phyloP scores from a whole-genome alignment of 345 rosid species.

The Rhodamnia argentea region DNA sequence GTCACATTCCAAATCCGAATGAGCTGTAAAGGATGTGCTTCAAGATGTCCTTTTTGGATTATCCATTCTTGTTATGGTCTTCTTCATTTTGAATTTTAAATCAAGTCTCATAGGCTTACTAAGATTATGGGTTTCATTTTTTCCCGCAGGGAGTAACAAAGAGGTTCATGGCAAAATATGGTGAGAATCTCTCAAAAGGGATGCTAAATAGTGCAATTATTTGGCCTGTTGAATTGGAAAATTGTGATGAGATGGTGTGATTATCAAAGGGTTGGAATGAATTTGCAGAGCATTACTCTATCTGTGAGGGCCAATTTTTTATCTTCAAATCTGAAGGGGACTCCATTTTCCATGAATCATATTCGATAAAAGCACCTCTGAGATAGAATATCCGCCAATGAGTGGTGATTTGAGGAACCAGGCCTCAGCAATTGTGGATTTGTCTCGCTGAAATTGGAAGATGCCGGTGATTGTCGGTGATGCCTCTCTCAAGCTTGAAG shows the following conservation, averaged over 20 bases:
- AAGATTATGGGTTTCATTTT: too few species aligned
- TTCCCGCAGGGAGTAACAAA: neutral
- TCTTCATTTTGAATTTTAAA: neutral
- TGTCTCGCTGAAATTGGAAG: neutral
- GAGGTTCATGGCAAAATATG: neutral
- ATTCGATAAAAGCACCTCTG: rapidly evolving
- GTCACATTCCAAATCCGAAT: neutral
- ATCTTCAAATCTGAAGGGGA: neutral
- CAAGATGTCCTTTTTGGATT: neutral
- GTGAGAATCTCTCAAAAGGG: neutral
- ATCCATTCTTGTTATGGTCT: neutral
- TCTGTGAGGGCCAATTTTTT: neutral
- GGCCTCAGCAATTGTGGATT: neutral
- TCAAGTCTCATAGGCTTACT: neutral
- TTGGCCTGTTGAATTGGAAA: neutral
- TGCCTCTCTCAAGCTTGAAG: neutral
- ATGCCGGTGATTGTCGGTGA: rapidly evolving
- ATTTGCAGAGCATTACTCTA: neutral
- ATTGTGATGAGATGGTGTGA: neutral
- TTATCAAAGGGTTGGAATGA: neutral
- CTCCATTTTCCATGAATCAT: neutral
- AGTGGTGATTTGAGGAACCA: neutral
- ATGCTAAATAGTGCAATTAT: neutral
- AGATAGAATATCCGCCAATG: rapidly evolving
- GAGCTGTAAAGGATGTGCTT: neutral